A percentile compares a stretch with the other conserved stretches of the same genome.
Evolutionary conservation across 495 filamentous ascomycete species (phyloP).

Genomic region (Penicillium angulare): DNA sequence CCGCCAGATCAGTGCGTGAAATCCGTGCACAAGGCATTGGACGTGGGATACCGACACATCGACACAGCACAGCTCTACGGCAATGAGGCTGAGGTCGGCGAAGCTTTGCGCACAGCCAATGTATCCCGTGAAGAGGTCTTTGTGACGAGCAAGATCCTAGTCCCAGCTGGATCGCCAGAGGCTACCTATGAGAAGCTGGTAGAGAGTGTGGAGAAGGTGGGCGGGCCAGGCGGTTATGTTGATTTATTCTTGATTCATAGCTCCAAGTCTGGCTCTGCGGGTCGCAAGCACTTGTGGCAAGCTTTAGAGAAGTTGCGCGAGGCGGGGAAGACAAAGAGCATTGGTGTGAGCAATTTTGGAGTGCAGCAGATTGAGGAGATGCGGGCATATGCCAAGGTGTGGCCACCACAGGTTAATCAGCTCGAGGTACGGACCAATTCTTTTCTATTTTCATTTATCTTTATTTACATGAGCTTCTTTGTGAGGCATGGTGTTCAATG

Average conservation of each 20-base stretch:
- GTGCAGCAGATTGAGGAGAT: conserved; percentile 60
- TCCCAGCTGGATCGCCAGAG: conserved; percentile 53
- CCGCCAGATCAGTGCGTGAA: conserved; percentile 47
- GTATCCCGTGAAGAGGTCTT: conserved; percentile 59
- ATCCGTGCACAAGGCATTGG: conserved; percentile 60
- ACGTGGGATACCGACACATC: conserved; percentile 67
- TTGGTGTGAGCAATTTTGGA: conserved; percentile 72
- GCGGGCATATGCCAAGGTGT: conserved; percentile 58
- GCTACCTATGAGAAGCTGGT: conserved; percentile 56
- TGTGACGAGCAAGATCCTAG: conserved; percentile 66
- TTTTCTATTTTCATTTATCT: neutral
- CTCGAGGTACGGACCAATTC: conserved; percentile 52
- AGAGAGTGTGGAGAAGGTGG: conserved; percentile 61
- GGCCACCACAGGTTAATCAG: conserved; percentile 69
- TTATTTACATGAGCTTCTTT: conserved; percentile 4
- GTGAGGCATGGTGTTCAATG: no score
- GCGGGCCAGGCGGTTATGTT: conserved; percentile 60
- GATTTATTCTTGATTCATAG: conserved; percentile 71
- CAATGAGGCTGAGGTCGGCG: conserved; percentile 66
- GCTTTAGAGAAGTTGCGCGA: conserved; percentile 59
- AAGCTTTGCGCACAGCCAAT: conserved; percentile 54
- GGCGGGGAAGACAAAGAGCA: conserved; percentile 58
- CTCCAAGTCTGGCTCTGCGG: conserved; percentile 50
- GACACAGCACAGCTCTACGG: conserved; percentile 71
- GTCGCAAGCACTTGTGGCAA: conserved; percentile 61